Conservation (phyloP, 176 grass and related monocot genomes). For the Ananas comosus region DNA sequence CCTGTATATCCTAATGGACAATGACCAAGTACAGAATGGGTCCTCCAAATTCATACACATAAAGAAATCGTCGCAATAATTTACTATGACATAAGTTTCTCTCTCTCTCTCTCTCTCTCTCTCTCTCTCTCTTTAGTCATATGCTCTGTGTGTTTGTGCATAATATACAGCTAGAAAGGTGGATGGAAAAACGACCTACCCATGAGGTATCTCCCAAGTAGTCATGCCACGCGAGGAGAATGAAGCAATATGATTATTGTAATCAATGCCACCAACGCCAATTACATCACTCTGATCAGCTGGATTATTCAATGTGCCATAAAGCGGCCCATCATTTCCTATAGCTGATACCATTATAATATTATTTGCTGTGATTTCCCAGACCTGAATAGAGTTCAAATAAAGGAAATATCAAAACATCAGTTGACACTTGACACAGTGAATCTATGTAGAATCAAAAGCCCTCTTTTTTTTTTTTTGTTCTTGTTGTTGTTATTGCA, state of each 20-base stretch:
- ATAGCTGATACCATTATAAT: conserved; percentile 99
- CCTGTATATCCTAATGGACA: too few species aligned
- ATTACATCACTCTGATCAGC: conserved; percentile 98
- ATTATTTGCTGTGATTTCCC: conserved; percentile 98
- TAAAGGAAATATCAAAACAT: not conserved
- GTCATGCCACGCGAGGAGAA: conserved; percentile 99
- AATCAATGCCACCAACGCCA: conserved; percentile 95
- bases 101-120: too few species aligned
- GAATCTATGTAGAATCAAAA: not conserved
- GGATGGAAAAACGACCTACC: conserved; percentile 40
- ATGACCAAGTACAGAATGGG: too few species aligned
- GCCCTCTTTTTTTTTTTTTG: not conserved
- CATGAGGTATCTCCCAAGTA: conserved; percentile 98
- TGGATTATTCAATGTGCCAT: conserved; percentile 96
- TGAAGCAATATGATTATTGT: conserved; percentile 96
- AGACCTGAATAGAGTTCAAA: conserved; percentile 52
- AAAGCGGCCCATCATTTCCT: conserved; percentile 96
- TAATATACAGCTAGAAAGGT: not conserved
- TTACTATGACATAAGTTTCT: too few species aligned
- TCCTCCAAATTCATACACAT: not conserved
- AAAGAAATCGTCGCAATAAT: too few species aligned
- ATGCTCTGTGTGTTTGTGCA: too few species aligned
- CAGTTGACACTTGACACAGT: not conserved
- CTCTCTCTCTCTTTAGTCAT: too few species aligned
- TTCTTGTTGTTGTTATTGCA: too few species aligned